Conservation (phyloP, 2,329 filamentous ascomycete species). For the Trichoderma atrobrunneum region DNA sequence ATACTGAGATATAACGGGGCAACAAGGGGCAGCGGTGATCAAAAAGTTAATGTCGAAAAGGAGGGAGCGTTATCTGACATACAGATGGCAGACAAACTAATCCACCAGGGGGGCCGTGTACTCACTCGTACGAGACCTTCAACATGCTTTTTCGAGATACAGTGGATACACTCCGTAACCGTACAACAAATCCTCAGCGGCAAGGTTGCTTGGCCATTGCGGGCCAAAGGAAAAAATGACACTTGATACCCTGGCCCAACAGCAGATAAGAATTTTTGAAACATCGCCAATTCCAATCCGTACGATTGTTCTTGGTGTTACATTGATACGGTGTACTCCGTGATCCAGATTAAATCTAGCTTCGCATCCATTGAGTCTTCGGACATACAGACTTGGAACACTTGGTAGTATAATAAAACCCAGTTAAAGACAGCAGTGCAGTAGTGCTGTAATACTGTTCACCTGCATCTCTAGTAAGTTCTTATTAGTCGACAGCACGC, state of each 20-base stretch:
- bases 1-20: too few relatives aligned
- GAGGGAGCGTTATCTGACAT: too few relatives aligned
- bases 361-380: background rate
- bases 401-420: too few relatives aligned
- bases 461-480: background rate
- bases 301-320: background rate
- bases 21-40: too few relatives aligned
- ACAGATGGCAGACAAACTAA: too few relatives aligned
- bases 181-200: background rate
- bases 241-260: background rate
- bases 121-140: too few relatives aligned
- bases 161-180: too few relatives aligned
- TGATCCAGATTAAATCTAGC: background rate
- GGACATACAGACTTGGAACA: background rate
- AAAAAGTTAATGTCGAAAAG: too few relatives aligned
- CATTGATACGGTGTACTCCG: too few relatives aligned
- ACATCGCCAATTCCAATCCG: background rate
- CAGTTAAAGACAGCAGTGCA: background rate
- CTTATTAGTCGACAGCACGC: background rate
- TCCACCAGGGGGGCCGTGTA: too few relatives aligned
- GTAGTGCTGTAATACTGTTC: too few relatives aligned
- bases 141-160: too few relatives aligned
- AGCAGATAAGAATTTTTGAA: background rate
- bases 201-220: background rate
- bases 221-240: background rate